A percentile compares a stretch with the other conserved stretches of the same genome.
Conservation (phyloP, 305 asterid species). For the Salvia sclarea region DNA sequence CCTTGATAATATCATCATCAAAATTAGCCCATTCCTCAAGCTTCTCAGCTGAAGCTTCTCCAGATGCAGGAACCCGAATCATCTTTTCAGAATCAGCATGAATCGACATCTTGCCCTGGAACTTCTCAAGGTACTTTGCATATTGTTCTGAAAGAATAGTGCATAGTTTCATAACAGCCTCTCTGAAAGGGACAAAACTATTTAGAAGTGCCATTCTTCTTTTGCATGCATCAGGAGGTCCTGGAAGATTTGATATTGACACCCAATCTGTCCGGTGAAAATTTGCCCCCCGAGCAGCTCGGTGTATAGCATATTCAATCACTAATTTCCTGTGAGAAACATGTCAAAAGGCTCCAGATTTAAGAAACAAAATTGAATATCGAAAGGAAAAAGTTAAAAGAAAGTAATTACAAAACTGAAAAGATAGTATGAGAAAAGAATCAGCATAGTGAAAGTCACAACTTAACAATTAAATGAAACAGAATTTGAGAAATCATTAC, state of each 20-base stretch:
- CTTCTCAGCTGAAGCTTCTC: constrained; percentile 36
- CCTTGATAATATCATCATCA: constrained; percentile 58
- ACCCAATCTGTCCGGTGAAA: constrained; percentile 74
- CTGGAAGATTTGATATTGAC: constrained; percentile 78
- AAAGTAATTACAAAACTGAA: not conserved
- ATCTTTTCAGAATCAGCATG: constrained; percentile 41
- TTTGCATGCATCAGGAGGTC: constrained; percentile 74
- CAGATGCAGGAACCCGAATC: constrained; percentile 37
- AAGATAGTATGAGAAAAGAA: constrained; percentile 19
- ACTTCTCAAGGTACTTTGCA: constrained; percentile 55
- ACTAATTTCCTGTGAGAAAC: constrained; percentile 67
- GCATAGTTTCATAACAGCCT: constrained; percentile 72
- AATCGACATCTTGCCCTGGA: constrained; percentile 46
- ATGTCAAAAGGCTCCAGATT: constrained; percentile 24
- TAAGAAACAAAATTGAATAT: constrained; percentile 21
- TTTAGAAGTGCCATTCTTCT: constrained; percentile 83
- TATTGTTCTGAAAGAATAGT: constrained; percentile 67
- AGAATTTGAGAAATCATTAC: constrained; percentile 19
- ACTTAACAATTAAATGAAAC: constrained; percentile 25
- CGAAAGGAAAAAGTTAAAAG: not conserved
- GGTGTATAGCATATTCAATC: constrained; percentile 72
- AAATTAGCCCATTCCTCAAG: constrained; percentile 74
- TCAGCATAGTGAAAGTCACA: constrained; percentile 19
- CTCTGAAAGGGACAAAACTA: constrained; percentile 50
- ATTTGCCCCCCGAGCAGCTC: constrained; percentile 83